Base-by-base conservation (phyloP, 495 filamentous ascomycete genomes). In the Aspergillus leporis region DNA sequence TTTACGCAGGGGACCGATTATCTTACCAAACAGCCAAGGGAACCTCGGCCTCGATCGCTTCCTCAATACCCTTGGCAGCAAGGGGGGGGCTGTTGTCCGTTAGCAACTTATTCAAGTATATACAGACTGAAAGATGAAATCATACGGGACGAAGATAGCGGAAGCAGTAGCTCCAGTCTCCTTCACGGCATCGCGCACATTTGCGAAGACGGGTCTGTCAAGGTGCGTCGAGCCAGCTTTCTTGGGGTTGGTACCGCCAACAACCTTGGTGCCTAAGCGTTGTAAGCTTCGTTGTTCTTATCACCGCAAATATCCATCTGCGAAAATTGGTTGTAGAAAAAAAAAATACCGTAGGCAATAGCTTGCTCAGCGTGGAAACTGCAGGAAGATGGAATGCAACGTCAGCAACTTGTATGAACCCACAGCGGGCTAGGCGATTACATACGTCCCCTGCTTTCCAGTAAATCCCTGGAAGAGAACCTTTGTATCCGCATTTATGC, bases 391-490 rank as follows among this genome's bases (percentile, higher is more conserved):
- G 65, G 65, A 74, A 59, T n/a, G 51, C 57, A 51, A 66, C 52
- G 72, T 87, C 71, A 87, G 80, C 58, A 56, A 60, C 54, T 23
- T 16, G 55, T 56, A 61, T 70, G 6, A 41, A 28, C 47, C 46
- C 19, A 41, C 13, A 25, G 12, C 43, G n/a, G 12, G 54, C 14
- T 14, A 14, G 43, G 13, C 19, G 16, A 38, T 1, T 22, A 91
- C 93, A 80, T 78, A 97, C 93, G 91, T 93, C 90, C 94, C 93
- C 81, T 98, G 94, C 81, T 90, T 95, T 69, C 94, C 94, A 13
- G 94, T 99, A 76, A 99, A 98, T 55, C 94, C 94, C 79, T 99
- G 94, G 82, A 84, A 99, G 66, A 99, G 81, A 54, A 99, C 92
- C 78, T 90, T 92, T 56, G 94, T 99, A 53, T 97, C 86, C 70